phyloP scores from a whole-genome alignment of 768 basidiomycete species.

The Psilocybe cyanescens region DNA sequence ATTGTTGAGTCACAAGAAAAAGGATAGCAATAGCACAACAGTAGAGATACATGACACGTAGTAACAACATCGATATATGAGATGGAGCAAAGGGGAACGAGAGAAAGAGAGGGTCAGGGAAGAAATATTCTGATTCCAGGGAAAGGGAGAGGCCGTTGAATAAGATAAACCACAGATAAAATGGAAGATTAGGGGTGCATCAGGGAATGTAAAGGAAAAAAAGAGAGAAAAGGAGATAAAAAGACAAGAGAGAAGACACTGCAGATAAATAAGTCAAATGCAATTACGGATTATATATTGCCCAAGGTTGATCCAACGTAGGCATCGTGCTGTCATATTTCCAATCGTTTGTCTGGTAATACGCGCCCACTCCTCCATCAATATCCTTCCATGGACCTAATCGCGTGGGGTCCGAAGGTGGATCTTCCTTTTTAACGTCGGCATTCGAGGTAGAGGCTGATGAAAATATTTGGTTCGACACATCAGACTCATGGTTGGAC shows the following conservation, averaged over 20 bases:
- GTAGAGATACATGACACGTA: slow-evolving; percentile 33
- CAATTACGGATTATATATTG: slow-evolving; percentile 62
- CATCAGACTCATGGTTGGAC: slow-evolving; percentile 68
- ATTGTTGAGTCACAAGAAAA: slow-evolving; percentile 36
- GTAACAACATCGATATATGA: slow-evolving; percentile 42
- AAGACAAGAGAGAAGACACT: slow-evolving; percentile 24
- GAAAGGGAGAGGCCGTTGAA: slow-evolving; percentile 23
- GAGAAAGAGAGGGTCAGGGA: slow-evolving; percentile 24
- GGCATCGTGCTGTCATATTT: slow-evolving; percentile 78
- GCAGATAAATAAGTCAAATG: slow-evolving; percentile 39
- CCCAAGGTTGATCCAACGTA: slow-evolving; percentile 72
- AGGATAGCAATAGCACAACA: slow-evolving; percentile 69
- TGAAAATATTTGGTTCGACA: slow-evolving; percentile 45
- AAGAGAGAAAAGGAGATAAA: slow-evolving; percentile 26
- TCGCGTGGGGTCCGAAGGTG: slow-evolving; percentile 53
- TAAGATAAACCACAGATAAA: slow-evolving; percentile 36
- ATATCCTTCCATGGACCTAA: slow-evolving; percentile 70
- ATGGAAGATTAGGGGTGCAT: slow-evolving; percentile 30
- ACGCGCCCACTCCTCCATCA: slow-evolving; percentile 75
- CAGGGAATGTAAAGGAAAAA: slow-evolving; percentile 21
- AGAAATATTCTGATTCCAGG: slow-evolving; percentile 22
- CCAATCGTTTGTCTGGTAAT: slow-evolving; percentile 65
- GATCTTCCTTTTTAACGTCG: slow-evolving; percentile 59
- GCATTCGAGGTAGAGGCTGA: slow-evolving; percentile 34
- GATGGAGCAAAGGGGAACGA: slow-evolving; percentile 39